Conservation (phyloP, 495 filamentous ascomycete genomes). For the Neurospora sp. region DNA sequence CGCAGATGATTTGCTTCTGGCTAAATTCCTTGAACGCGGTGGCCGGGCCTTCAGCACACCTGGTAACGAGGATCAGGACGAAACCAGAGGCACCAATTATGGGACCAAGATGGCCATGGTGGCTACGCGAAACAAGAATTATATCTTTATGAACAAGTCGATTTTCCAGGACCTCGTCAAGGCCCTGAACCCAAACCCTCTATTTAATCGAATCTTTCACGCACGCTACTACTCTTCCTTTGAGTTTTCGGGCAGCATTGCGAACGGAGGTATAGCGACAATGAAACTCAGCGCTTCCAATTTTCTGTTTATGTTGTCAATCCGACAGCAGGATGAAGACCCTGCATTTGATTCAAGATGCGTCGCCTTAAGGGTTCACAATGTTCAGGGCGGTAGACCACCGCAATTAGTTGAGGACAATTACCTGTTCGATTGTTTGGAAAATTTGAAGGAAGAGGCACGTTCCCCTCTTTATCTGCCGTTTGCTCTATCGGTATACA, state of each 20-base stretch:
- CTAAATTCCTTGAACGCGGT: not conserved
- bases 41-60: not conserved
- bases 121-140: fast-evolving
- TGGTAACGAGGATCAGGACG: not conserved
- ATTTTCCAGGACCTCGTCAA: not conserved
- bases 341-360: not conserved
- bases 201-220: not conserved
- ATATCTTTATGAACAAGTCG: not conserved
- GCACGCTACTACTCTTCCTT: not conserved
- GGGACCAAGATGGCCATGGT: not conserved
- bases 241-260: not conserved
- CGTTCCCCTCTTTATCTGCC: not conserved
- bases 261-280: not conserved
- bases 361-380: not conserved
- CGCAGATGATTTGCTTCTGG: not conserved
- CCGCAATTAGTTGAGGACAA: not conserved
- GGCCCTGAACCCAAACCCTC: not conserved
- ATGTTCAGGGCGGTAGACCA: not conserved
- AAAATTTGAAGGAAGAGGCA: not conserved
- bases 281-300: fast-evolving
- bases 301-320: not conserved
- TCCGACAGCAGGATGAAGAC: not conserved
- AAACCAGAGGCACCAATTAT: too few species aligned
- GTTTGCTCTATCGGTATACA: not conserved
- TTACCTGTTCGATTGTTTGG: not conserved